Evolutionary conservation across 306 rosid genomes (phyloP), one percentile per base, ranked within the genome.

Genomic region (Pachyrhizus erosus): DNA sequence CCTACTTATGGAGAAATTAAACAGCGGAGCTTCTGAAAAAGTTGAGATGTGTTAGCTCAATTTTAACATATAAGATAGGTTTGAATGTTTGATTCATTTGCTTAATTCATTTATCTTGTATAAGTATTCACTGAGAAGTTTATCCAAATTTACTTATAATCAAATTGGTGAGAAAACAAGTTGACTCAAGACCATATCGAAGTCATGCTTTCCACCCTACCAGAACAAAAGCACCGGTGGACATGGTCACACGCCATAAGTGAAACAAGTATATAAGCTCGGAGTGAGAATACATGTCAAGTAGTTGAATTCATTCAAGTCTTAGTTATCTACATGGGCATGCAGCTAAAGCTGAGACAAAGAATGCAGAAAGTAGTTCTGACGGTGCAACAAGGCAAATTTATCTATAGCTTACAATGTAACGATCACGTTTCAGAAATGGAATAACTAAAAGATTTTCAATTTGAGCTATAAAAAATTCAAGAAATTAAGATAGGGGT

Each of bases 161-260:
- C 69, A 82, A 80, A 78, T 71, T 62, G 21, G 39, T 54, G 43
- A 73, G 48, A 17, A 65, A 72, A 73, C 57, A 52, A 65, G 62
- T 72, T 57, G 80, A 78, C 43, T 61, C 17, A 17, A 51, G 60
- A 78, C 51, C 55, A 70, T 64, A n/a, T 24, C 23, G 15, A 65
- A 66, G 60, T 4, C 62, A 71, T 39, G 57, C 18, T 45, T 18
- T 68, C 64, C 54, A 39, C 76, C 21, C 14, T 12, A 43, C 62
- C 17, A 54, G 39, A 55, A 45, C 48, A 29, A 66, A 58, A 40
- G 43, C 62, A 73, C 26, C 7, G 40, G 72, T 76, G 64, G 34
- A 60, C 29, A 48, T 51, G 54, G 55, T 58, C 55, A 62, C 21
- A 23, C 54, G 21, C 51, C 64, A 29, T 34, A 77, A 58, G 24